Evolutionary conservation across 768 basidiomycete genomes (phyloP), one percentile per base, ranked within the genome.

Genomic region (Suillus clintonianus): DNA sequence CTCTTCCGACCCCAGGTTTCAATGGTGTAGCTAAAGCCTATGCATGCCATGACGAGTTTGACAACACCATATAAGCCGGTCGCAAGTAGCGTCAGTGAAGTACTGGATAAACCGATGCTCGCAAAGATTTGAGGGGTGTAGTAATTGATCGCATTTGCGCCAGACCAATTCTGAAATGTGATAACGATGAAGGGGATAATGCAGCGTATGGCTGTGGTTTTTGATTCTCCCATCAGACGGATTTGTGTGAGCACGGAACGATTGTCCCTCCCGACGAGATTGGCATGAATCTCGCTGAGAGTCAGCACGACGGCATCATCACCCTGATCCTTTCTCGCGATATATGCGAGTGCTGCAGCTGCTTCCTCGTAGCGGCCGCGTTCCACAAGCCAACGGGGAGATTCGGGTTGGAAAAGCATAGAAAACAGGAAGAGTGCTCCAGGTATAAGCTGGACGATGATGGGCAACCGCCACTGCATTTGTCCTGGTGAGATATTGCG

Each of bases 1-100:
- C 69, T 67, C 66, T 80, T 80, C 19, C 79, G 74, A 1, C 80
- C 80, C 69, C 76, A 74, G 10, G 76, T 71, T 62, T 80, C 80
- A 55, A 80, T 76, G 30, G 78, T 71, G 60, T 80, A 72, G 2
- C 70, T 68, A 22, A 80, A 73, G 27, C 70, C 71, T 59, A 77
- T 24, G 42, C 63, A 68, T 2, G 77, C 73, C 22, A 69, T 54
- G 55, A 72, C 64, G 47, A 77, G 76, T 51, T 81, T 81, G 68
- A 80, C 76, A 50, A 78, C 71, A n/a, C 79, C 80, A 51, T 80
- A 80, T 36, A 81, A 66, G 10, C 79, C 79, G 0, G 80, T 81
- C 2, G 80, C 77, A 37, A 80, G 65, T 2, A 81, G 71, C 24
- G 77, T 68, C 0, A 76, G 64, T 0, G 68, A 70, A 30, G 72